A percentile compares a stretch with the other conserved stretches of the same genome.
Evolutionary conservation across 345 rosid genomes (phyloP).

Genomic region (Eucalyptus microcorys): DNA sequence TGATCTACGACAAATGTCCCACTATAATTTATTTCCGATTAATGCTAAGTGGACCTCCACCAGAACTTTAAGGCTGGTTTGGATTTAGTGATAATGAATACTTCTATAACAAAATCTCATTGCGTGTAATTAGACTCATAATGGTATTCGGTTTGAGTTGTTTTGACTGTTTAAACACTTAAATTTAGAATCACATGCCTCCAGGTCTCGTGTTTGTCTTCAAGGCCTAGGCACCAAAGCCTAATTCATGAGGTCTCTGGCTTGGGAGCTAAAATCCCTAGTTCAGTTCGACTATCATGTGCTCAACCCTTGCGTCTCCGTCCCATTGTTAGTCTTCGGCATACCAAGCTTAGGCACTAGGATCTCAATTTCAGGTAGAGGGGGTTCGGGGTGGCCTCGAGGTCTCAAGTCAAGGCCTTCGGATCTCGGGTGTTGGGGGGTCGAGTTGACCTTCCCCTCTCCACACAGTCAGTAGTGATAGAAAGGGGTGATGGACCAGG

Average conservation of each 20-base stretch:
- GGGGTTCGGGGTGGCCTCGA: neutral
- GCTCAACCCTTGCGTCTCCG: accelerated
- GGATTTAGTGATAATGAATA: neutral
- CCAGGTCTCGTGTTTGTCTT: neutral
- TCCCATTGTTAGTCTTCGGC: accelerated
- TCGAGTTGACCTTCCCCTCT: neutral
- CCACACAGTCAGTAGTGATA: neutral
- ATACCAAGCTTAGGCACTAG: neutral
- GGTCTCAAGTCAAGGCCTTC: accelerated
- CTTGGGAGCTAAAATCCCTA: neutral
- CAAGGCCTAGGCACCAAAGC: neutral
- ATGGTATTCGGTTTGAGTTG: neutral
- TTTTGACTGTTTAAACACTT: neutral
- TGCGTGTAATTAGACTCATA: neutral
- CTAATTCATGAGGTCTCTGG: neutral
- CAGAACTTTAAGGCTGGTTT: neutral
- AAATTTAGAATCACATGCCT: neutral
- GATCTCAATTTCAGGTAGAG: neutral
- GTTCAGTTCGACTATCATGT: neutral
- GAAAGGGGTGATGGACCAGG: neutral
- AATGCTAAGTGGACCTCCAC: neutral
- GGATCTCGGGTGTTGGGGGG: neutral
- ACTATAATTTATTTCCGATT: neutral
- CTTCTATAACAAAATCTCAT: neutral
- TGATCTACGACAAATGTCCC: neutral